phyloP scores from a whole-genome alignment of 176 grass and related monocot species.

The Phyllostachys edulis region DNA sequence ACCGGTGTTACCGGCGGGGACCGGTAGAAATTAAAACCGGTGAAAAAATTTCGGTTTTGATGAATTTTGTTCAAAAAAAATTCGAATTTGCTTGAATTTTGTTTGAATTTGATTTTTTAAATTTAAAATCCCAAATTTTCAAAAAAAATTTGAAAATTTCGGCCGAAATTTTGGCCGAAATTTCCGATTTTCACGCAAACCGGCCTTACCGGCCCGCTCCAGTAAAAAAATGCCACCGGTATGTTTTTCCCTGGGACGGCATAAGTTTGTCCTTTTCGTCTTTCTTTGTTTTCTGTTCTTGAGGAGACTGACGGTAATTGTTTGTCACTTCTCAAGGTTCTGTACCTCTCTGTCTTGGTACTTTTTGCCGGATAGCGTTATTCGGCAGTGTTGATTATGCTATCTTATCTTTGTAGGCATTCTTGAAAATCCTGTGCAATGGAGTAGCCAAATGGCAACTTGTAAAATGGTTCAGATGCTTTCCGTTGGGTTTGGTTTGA shows the following conservation, averaged over 20 bases:
- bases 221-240: no score
- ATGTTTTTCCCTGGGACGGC: slow-evolving; percentile 38
- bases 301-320: neutral
- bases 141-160: no score
- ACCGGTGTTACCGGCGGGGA: no score
- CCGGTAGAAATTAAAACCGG: no score
- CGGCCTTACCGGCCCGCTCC: no score
- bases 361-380: slow-evolving; percentile 4
- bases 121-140: no score
- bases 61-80: no score
- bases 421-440: neutral
- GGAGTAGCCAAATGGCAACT: slow-evolving; percentile 24
- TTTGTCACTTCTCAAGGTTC: slow-evolving; percentile 18
- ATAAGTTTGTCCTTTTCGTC: neutral
- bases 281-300: neutral
- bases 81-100: no score
- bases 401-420: slow-evolving; percentile 9
- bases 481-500: neutral
- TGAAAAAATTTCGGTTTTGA: no score
- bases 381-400: neutral
- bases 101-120: no score
- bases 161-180: no score
- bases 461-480: neutral
- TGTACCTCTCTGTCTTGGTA: neutral
- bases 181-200: no score